phyloP scores from a whole-genome alignment of 257 asterid genomes.

The Ilex aquifolium region DNA sequence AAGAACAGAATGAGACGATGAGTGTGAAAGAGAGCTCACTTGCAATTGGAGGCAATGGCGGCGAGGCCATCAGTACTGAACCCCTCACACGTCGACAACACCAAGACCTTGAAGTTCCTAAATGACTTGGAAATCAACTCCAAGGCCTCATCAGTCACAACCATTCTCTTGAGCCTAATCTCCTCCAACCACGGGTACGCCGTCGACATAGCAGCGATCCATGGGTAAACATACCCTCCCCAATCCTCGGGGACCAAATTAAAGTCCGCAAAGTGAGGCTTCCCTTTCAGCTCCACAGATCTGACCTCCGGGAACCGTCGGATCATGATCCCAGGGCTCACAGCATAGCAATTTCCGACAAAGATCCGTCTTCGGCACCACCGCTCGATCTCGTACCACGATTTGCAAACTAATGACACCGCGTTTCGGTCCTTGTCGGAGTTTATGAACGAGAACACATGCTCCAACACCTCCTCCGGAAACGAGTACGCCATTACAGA shows the following conservation, averaged over 20 bases:
- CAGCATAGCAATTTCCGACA: slow-evolving; percentile 84
- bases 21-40: slow-evolving; percentile 26
- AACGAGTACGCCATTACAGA: slow-evolving; percentile 60
- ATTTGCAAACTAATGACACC: slow-evolving; percentile 77
- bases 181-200: slow-evolving; percentile 83
- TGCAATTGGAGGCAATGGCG: slow-evolving; percentile 87
- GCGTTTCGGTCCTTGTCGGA: slow-evolving; percentile 74
- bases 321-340: slow-evolving; percentile 60
- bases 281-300: slow-evolving; percentile 74
- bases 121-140: slow-evolving; percentile 74
- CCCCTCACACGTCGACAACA: slow-evolving; percentile 76
- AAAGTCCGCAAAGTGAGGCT: slow-evolving; percentile 95
- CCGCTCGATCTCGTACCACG: slow-evolving; percentile 91
- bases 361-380: slow-evolving; percentile 77
- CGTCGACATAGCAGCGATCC: slow-evolving; percentile 63
- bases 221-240: slow-evolving; percentile 74
- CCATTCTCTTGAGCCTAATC: slow-evolving; percentile 85
- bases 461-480: slow-evolving; percentile 88
- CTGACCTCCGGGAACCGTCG: slow-evolving; percentile 74
- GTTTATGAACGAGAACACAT: slow-evolving; percentile 60
- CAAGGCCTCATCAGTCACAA: slow-evolving; percentile 69
- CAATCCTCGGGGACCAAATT: slow-evolving; percentile 89
- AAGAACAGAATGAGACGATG: too few species aligned
- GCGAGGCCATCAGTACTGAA: slow-evolving; percentile 86
- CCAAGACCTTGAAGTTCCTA: slow-evolving; percentile 69